phyloP scores from a whole-genome alignment of 1,284 basidiomycete species.

The Neolentinus lepideus region DNA sequence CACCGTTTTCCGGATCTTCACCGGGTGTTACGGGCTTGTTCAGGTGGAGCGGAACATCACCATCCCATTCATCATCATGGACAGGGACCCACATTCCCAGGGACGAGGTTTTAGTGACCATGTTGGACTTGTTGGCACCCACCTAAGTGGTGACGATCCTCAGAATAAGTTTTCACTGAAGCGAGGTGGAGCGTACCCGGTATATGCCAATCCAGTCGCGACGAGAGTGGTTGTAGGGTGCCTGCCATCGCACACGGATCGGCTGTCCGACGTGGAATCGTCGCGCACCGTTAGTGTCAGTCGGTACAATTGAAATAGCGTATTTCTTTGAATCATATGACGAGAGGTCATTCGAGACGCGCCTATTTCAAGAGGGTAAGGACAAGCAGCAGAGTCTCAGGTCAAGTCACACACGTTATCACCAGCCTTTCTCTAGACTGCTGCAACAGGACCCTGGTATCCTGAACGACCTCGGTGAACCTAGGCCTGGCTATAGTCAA shows the following conservation, averaged over 20 bases:
- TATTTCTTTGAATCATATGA: slow-evolving; percentile 78
- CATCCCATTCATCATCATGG: slow-evolving; percentile 90
- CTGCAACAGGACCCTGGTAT: slow-evolving; percentile 88
- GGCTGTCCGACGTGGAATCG: slow-evolving; percentile 89
- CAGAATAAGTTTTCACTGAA: background rate
- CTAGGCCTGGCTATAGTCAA: slow-evolving; percentile 38
- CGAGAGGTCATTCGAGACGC: slow-evolving; percentile 76
- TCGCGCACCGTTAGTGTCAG: slow-evolving; percentile 35
- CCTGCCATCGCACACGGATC: slow-evolving; percentile 83
- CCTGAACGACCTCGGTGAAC: slow-evolving; percentile 81
- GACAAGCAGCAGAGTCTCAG: background rate
- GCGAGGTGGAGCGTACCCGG: slow-evolving; percentile 35
- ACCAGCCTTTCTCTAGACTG: slow-evolving; percentile 86
- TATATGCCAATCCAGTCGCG: slow-evolving; percentile 98
- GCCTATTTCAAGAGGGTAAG: slow-evolving; percentile 34
- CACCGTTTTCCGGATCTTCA: slow-evolving; percentile 50
- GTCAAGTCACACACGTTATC: slow-evolving; percentile 59
- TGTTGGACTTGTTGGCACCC: slow-evolving; percentile 77
- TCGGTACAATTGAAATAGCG: slow-evolving; percentile 55
- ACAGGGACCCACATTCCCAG: slow-evolving; percentile 92
- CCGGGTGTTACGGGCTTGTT: slow-evolving; percentile 28
- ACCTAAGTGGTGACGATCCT: slow-evolving; percentile 38
- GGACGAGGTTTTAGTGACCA: slow-evolving; percentile 83
- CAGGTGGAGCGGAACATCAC: slow-evolving; percentile 64
- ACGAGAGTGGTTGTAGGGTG: slow-evolving; percentile 83